phyloP scores from a whole-genome alignment of 179 eudicot species.

The Patellifolia procumbens region DNA sequence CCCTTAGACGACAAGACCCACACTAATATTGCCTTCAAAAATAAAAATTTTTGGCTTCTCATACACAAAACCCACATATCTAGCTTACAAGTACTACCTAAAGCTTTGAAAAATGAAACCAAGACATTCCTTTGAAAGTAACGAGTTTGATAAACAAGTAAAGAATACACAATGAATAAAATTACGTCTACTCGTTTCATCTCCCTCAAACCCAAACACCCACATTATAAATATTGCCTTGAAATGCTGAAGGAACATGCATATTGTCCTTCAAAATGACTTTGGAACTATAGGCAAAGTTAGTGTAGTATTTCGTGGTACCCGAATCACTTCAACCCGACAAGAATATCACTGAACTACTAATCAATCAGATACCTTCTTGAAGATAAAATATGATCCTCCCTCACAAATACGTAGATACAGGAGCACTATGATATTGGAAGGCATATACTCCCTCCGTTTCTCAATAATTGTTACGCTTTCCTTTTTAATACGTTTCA shows the following conservation, averaged over 20 bases:
- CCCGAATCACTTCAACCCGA: neutral
- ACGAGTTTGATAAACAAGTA: neutral
- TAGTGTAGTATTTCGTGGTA: neutral
- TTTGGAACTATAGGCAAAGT: neutral
- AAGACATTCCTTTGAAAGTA: too few species aligned
- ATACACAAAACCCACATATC: too few species aligned
- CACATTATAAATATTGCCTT: neutral
- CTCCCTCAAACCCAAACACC: neutral
- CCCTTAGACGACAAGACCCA: neutral
- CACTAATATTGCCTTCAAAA: too few species aligned
- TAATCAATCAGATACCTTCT: neutral
- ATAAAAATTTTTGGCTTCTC: too few species aligned
- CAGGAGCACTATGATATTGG: too few species aligned
- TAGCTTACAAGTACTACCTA: too few species aligned
- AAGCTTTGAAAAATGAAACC: too few species aligned
- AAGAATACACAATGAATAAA: neutral
- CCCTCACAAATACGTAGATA: neutral
- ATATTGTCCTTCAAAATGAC: neutral
- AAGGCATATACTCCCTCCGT: too few species aligned
- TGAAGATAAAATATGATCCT: too few species aligned
- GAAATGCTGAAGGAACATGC: neutral
- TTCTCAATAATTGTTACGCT: too few species aligned
- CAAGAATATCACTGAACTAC: neutral
- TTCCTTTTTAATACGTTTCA: too few species aligned
- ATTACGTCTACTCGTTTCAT: neutral